Evolutionary conservation across 768 basidiomycete species (phyloP).

Genomic region (Psilocybe tampanensis): DNA sequence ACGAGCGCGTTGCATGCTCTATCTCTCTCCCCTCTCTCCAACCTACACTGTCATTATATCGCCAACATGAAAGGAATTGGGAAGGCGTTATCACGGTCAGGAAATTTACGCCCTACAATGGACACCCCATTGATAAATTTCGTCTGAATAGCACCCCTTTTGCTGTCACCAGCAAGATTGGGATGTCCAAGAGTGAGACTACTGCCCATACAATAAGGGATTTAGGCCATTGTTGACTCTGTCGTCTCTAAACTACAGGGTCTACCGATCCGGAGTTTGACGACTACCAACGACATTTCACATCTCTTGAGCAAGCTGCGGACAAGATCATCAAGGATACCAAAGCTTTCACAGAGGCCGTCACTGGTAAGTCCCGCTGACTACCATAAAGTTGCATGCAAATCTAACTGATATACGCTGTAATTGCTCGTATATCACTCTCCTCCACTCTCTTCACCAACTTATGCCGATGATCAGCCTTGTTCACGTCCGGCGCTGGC

Average conservation of each 20-base stretch:
- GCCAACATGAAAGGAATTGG: slow-evolving; percentile 79
- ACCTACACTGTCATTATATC: slow-evolving; percentile 2
- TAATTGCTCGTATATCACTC: neutral
- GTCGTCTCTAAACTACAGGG: slow-evolving; percentile 39
- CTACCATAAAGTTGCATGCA: neutral
- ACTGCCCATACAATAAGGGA: neutral
- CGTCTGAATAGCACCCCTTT: slow-evolving; percentile 75
- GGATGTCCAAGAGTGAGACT: slow-evolving; percentile 87
- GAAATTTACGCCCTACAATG: neutral
- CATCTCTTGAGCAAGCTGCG: slow-evolving; percentile 72
- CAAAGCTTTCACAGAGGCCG: slow-evolving; percentile 82
- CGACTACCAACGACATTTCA: slow-evolving; percentile 80
- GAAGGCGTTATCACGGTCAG: slow-evolving; percentile 75
- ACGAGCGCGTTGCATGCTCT: slow-evolving; percentile 9
- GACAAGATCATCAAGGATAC: slow-evolving; percentile 95
- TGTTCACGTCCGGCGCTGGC: slow-evolving; percentile 67
- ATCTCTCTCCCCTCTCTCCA: slow-evolving; percentile 7
- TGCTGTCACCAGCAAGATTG: slow-evolving; percentile 82
- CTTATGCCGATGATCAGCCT: slow-evolving; percentile 37
- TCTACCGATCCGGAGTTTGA: slow-evolving; percentile 90
- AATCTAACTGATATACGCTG: slow-evolving; percentile 4
- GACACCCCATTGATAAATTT: neutral
- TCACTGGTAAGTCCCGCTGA: slow-evolving; percentile 55
- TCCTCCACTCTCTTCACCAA: neutral
- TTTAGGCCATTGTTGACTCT: neutral